A percentile compares a stretch with the other conserved stretches of the same genome.
These are phyloP conservation scores for Aspergillus ustus DNA, from an alignment of 2,329 filamentous ascomycete genomes.

Conservation along the genomic window DNA sequence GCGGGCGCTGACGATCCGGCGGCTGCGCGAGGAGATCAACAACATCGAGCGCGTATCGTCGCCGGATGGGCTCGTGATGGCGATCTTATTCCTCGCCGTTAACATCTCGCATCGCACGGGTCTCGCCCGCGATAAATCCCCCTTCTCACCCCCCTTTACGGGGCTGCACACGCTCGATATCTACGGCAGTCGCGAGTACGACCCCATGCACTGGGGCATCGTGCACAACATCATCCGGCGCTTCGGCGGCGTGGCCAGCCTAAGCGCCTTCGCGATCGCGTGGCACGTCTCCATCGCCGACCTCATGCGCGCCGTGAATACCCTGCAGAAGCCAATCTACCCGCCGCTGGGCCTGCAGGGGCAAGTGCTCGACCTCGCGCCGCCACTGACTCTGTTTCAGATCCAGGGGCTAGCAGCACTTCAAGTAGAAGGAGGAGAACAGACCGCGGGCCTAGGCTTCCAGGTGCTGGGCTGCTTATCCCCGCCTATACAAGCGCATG, in stretches of 20 bases:
- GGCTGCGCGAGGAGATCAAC: not conserved
- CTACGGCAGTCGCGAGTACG: not conserved
- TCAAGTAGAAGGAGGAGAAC: too few relatives aligned
- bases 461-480: not conserved
- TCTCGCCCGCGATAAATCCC: not conserved
- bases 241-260: not conserved
- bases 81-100: not conserved
- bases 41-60: not conserved
- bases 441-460: not conserved
- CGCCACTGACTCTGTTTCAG: not conserved
- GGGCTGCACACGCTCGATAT: not conserved
- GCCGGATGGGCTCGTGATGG: not conserved
- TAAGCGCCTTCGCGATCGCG: not conserved
- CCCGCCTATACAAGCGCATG: not conserved
- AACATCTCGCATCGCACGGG: not conserved
- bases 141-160: not conserved
- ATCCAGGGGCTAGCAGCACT: not conserved
- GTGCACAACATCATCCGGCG: not conserved
- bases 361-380: not conserved
- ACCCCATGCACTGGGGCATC: not conserved
- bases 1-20: not conserved
- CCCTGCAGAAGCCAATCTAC: not conserved
- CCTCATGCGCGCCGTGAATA: not conserved
- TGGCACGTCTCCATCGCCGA: not conserved
- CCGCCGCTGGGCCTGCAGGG: not conserved